Percentiles rank a stretch among this genome's conserved stretches.
phyloP scores from a whole-genome alignment of 2,329 filamentous ascomycete species.

The Neurospora crassa region DNA sequence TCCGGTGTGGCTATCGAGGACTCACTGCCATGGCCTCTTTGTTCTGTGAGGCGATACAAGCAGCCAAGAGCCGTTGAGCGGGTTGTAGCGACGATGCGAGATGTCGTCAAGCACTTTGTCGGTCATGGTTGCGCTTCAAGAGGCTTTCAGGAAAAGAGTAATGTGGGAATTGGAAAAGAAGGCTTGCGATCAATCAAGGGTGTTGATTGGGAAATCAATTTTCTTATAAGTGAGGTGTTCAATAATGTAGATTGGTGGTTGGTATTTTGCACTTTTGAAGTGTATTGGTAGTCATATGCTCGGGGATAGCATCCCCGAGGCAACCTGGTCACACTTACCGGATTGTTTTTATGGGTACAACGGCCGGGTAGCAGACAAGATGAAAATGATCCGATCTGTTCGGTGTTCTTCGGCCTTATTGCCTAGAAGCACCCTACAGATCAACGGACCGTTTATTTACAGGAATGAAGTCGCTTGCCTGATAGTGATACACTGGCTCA shows the following conservation, averaged over 20 bases:
- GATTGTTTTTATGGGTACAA: neutral
- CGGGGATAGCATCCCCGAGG: neutral
- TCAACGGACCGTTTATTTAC: neutral
- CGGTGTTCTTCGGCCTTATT: neutral
- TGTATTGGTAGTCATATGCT: neutral
- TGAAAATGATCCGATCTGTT: neutral
- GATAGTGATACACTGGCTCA: neutral
- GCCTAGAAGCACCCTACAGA: neutral
- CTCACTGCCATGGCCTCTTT: constrained; percentile 96
- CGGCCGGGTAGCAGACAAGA: neutral
- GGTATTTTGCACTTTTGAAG: neutral
- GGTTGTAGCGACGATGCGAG: constrained; percentile 90
- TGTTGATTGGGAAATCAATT: neutral
- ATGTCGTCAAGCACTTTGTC: constrained; percentile 85
- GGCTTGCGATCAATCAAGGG: neutral
- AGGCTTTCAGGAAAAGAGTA: neutral
- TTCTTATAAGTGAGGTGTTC: neutral
- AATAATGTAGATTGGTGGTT: neutral
- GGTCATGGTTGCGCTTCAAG: constrained; percentile 42
- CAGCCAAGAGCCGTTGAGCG: constrained; percentile 80
- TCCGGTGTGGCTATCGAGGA: constrained; percentile 11
- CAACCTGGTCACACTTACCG: neutral
- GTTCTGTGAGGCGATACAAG: constrained; percentile 93
- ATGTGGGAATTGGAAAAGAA: neutral
- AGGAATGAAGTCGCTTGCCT: neutral